Conservation (phyloP, 139 green algal genomes). For the Deuterostichococcus epilithicus region DNA sequence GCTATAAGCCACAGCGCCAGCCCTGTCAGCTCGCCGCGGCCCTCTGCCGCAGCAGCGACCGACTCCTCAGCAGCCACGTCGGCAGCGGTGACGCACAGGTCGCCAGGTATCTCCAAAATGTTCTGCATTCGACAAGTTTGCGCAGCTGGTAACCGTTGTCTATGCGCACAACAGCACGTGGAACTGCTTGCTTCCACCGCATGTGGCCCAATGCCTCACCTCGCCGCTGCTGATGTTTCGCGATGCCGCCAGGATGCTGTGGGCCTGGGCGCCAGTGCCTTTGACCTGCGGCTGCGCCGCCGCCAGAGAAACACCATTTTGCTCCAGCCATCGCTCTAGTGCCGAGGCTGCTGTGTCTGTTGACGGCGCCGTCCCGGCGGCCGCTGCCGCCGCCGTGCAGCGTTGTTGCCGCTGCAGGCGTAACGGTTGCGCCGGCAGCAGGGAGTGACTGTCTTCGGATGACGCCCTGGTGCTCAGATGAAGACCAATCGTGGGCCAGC, state of each 20-base stretch:
- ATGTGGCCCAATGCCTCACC: background rate
- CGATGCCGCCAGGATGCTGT: background rate
- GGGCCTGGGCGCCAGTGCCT: background rate
- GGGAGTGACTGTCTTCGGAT: too few relatives aligned
- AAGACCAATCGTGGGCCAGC: too few relatives aligned
- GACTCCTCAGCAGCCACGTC: constrained; percentile 69
- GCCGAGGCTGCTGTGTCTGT: background rate
- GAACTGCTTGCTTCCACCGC: too few relatives aligned
- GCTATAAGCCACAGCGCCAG: constrained; percentile 85
- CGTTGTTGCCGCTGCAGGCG: too few relatives aligned
- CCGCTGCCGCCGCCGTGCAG: too few relatives aligned
- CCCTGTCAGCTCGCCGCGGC: constrained; percentile 70
- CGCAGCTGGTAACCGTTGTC: too few relatives aligned
- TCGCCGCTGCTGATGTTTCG: background rate
- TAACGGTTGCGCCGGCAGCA: too few relatives aligned
- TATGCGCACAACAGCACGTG: too few relatives aligned
- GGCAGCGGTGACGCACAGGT: constrained; percentile 64
- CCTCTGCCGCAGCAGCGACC: constrained; percentile 50
- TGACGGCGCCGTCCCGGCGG: too few relatives aligned
- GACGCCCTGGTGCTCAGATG: too few relatives aligned
- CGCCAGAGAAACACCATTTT: background rate
- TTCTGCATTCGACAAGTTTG: constrained; percentile 2
- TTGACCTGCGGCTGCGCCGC: background rate
- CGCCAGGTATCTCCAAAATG: constrained; percentile 54
- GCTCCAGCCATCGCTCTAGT: background rate